Evolutionary conservation across 768 basidiomycete species (phyloP), one percentile per base, ranked within the genome.

Genomic region (Mycena filopes): DNA sequence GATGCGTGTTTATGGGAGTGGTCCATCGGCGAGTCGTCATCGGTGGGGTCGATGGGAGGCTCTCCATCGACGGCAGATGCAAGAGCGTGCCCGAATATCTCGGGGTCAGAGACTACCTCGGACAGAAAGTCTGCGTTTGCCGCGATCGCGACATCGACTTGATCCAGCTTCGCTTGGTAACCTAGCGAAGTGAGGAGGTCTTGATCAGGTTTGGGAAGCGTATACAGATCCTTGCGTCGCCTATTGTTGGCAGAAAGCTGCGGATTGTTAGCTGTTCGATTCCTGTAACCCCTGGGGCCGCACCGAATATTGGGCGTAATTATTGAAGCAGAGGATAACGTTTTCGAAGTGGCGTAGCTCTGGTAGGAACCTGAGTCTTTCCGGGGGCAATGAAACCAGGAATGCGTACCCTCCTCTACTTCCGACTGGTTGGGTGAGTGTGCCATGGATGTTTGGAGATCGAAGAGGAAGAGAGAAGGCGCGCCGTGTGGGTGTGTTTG

Each of bases 121-220:
- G 84, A 80, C 61, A 97, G 74, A 74, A 98, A 96, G 46, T 89
- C 81, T 1, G 93, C 90, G 71, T 97, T 98, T 54, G 81, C 87
- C 53, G 87, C 76, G 68, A 98, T 96, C 11, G 93, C 92, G 10
- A 86, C 80, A 77, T 98, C 96, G 15, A 94, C 90, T 28, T 84
- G 87, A 33, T 89, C 85, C 0, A 98, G 83, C 74, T 95, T 95
- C 62, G 87, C 80, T 68, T 89, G 87, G 76, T 93, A 96, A 8
- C 93, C 93, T 7, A 96, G 74, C 15, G 73, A 69, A 16, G 86
- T 83, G 1, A 97, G 82, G 0, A 96, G 75, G 1, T 83, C 86
- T 71, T 89, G 90, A 73, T 97, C 94, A 26, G 81, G 82, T 41
- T 78, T 80, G 0, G 93, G 85, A 3, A 98, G 83, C 0, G 83